Evolutionary conservation across 148 eudicot species (phyloP), one percentile per base, ranked within the genome.

Genomic region (Dianthus caryophyllus): DNA sequence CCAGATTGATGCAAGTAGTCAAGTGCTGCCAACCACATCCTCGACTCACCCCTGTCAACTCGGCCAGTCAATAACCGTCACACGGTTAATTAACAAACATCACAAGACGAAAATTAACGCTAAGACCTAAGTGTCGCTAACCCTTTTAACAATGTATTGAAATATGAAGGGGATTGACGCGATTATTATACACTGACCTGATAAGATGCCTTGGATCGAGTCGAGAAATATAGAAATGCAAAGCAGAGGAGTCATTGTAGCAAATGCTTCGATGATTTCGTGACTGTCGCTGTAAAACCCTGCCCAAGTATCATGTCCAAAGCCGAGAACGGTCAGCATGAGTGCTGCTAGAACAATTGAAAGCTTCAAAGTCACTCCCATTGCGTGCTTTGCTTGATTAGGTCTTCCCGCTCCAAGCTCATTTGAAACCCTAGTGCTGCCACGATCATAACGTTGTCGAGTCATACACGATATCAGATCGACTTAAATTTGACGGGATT

Each of bases 21-120:
- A 84, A 71, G 50, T 88, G 87, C 69, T 91, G 96, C 92, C 97
- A 91, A 7, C 97, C 96, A 43, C 96, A 86, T 47, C 96, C 96
- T 79, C 97, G 82, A 38, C 88, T 84, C 78, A 84, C 97, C 62
- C 96, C 97, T 91, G 79, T 69, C 33, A 1, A 2, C 47, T 24
- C 65, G 87, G 83, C 88, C 88, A 88, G 83, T 87, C 88, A 88
- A 17, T 62, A 69, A 39, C 16, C 25, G 27, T 9, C 9, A 54
- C 13, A 53, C 29, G 14, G 29, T 53, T 22, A n/a, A 22, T 25
- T 14, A 25, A 25, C 13, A 6, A 24, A 54, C 59, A 9, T 13
- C 16, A 26, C 1, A 30, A 13, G 7, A 16, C 38, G 5, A 16
- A 54, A 14, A 30, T 30, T 18, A 12, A 27, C 38, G 38, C 7